Base-by-base conservation (phyloP, 192 early-diverging fungal species). In the Coemansia sp. region DNA sequence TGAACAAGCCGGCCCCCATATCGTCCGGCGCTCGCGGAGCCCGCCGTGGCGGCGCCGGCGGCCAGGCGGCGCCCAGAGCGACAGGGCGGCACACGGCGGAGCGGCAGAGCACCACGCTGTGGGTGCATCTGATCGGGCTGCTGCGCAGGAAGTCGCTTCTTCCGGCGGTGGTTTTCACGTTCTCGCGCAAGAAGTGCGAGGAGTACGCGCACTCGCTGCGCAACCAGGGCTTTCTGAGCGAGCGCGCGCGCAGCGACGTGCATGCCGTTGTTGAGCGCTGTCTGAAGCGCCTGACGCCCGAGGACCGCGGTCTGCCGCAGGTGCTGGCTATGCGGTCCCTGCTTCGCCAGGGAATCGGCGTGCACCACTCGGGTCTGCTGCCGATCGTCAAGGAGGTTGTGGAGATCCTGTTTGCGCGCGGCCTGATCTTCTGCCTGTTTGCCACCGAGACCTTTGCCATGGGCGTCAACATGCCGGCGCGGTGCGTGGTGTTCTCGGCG, bases 381-480 rank as follows among this genome's bases (percentile, higher is more conserved):
- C 97, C 97, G 8, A 96, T 99, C 69, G 87, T 99, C 61, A 99
- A 99, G 81, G 97, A 99, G 88, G 92, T 97, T 69, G 96, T 99
- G 6, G 97, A 99, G 77, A 95, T 98, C 47, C 66, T 98, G 67
- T 99, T 99, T 85, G 86, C 90, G 16, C 81, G 90, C 41, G 93
- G 94, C 4, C 83, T 98, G 40, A 94, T 99, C 42, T 90, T 90
- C 75, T 91, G 95, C 3, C 77, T 99, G 68, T 98, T 97, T 87
- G 97, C 97, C 0, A 99, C 97, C 4, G 97, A 99, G 77, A 99
- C 97, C 10, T 99, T 99, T 87, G 94, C 97, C 6, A 99, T 99
- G 96, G 97, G 97, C 60, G 94, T 99, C 60, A 99, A 99, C 76
- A 96, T 97, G 87, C 97, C 97, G 10, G 94, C 97, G 16, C 75